Conservation (phyloP, 1,139 yeast genomes). For the Groenewaldozyma auringiensis region DNA sequence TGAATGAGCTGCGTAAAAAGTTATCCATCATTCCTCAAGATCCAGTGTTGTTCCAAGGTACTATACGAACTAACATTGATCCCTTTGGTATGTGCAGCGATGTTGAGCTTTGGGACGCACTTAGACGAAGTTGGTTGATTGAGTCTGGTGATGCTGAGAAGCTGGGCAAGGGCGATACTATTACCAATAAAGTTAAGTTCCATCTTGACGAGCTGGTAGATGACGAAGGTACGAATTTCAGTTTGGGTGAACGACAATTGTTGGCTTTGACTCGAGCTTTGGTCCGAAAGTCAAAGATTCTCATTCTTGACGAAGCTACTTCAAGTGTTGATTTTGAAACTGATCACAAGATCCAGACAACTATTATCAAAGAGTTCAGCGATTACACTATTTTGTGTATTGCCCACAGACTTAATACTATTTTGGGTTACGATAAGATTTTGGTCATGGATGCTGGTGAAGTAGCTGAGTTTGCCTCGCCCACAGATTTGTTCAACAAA, state of each 20-base stretch:
- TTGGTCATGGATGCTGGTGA: slow-evolving; percentile 62
- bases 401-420: slow-evolving; percentile 73
- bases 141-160: slow-evolving; percentile 35
- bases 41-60: slow-evolving; percentile 63
- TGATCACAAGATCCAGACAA: slow-evolving; percentile 59
- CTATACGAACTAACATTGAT: slow-evolving; percentile 58
- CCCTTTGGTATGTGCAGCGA: slow-evolving; percentile 52
- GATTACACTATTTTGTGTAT: slow-evolving; percentile 70
- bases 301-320: slow-evolving; percentile 78
- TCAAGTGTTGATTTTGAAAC: slow-evolving; percentile 79
- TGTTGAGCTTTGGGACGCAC: slow-evolving; percentile 47
- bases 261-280: slow-evolving; percentile 72
- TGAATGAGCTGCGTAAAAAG: slow-evolving; percentile 50
- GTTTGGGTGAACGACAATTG: slow-evolving; percentile 71
- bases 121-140: slow-evolving; percentile 50
- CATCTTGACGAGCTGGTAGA: slow-evolving; percentile 64
- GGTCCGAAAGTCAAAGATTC: slow-evolving; percentile 57
- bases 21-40: slow-evolving; percentile 74
- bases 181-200: slow-evolving; percentile 54
- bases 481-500: slow-evolving; percentile 34
- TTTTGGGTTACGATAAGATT: slow-evolving; percentile 57
- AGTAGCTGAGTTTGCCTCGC: slow-evolving; percentile 49
- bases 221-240: slow-evolving; percentile 68
- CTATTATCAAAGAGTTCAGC: slow-evolving; percentile 54
- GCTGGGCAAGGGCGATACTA: slow-evolving; percentile 12